Conservation (phyloP, 2,329 filamentous ascomycete species). For the Claviceps lovelessii region DNA sequence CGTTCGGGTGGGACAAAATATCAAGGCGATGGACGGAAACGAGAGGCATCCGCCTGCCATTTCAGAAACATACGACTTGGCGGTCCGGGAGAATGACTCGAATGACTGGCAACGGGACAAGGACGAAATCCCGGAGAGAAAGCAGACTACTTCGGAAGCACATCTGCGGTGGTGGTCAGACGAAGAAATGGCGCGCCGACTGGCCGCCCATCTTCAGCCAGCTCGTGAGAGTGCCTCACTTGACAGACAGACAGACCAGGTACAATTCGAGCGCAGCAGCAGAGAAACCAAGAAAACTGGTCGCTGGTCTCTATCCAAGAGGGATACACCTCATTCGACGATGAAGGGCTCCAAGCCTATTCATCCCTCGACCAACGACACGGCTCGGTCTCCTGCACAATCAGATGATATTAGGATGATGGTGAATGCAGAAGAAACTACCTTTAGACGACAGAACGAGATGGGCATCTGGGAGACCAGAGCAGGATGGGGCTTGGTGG, state of each 20-base stretch:
- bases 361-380: background rate
- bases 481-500: slow-evolving; percentile 35
- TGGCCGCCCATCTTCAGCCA: slow-evolving; percentile 31
- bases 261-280: slow-evolving; percentile 17
- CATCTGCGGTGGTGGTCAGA: slow-evolving; percentile 32
- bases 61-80: background rate
- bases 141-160: background rate
- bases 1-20: slow-evolving; percentile 14
- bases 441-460: slow-evolving; percentile 36
- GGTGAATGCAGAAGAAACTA: slow-evolving; percentile 31
- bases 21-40: slow-evolving; percentile 3
- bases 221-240: slow-evolving; percentile 8
- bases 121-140: slow-evolving; percentile 9
- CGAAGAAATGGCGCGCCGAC: slow-evolving; percentile 28
- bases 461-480: slow-evolving; percentile 37
- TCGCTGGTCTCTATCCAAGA: slow-evolving; percentile 21
- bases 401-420: slow-evolving; percentile 22
- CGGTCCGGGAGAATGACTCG: background rate
- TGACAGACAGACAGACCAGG: slow-evolving; percentile 17
- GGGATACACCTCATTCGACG: slow-evolving; percentile 6
- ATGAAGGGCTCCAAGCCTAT: background rate
- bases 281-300: slow-evolving; percentile 11
- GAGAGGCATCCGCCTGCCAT: background rate
- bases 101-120: slow-evolving; percentile 10
- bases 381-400: slow-evolving; percentile 1